Percentiles rank a stretch among this genome's conserved stretches.
Conservation (phyloP, 2,329 filamentous ascomycete species). For the Pestalotiopsis sp. region DNA sequence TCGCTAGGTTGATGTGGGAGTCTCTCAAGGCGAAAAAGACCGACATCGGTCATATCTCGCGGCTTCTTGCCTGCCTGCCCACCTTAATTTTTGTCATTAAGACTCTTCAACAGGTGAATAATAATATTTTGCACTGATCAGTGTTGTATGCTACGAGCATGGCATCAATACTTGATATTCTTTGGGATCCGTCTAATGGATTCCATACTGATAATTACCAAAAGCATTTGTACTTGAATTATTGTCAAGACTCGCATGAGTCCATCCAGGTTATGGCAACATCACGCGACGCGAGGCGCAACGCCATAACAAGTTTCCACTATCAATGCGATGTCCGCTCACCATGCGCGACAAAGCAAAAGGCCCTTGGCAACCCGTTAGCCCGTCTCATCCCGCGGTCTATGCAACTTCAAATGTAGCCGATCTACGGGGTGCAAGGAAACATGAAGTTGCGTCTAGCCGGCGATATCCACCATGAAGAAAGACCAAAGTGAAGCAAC, state of each 20-base stretch:
- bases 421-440: not conserved
- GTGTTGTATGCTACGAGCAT: not conserved
- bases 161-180: not conserved
- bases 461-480: not conserved
- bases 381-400: conserved; percentile 9
- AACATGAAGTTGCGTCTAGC: not conserved
- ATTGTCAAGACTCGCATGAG: not conserved
- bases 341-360: not conserved
- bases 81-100: not conserved
- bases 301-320: not conserved
- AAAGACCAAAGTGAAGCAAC: not conserved
- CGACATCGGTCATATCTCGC: conserved; percentile 12
- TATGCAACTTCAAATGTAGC: not conserved
- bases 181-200: not conserved
- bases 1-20: not conserved
- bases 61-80: not conserved
- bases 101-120: not conserved
- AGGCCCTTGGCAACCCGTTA: not conserved
- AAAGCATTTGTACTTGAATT: not conserved
- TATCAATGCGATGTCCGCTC: not conserved
- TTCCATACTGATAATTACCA: not conserved
- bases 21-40: conserved; percentile 18
- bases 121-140: not conserved
- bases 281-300: not conserved
- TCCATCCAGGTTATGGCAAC: not conserved